Percentiles rank a stretch among this genome's conserved stretches.
Conservation (phyloP, 352 stramenopile genomes). For the Globisporangium spinosum region DNA sequence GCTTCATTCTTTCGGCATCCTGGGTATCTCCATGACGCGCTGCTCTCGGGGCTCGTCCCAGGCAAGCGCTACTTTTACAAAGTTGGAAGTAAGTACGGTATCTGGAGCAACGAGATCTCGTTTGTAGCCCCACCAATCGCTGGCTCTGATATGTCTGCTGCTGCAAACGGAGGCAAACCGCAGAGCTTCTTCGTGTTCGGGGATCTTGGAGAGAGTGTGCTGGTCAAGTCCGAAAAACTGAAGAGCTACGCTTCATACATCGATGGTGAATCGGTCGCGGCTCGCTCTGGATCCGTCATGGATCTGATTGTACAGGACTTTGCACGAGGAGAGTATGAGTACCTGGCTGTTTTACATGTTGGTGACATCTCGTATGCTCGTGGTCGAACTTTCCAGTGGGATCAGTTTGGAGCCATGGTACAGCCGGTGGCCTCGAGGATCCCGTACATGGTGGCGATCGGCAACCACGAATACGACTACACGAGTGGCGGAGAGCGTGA, state of each 20-base stretch:
- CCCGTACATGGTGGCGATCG: neutral
- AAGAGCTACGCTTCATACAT: neutral
- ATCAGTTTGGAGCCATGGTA: neutral
- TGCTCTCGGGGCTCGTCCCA: neutral
- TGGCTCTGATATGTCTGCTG: neutral
- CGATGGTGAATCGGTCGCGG: neutral
- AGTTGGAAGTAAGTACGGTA: neutral
- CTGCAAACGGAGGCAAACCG: neutral
- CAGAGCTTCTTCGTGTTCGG: constrained; percentile 1
- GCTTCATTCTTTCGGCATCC: neutral
- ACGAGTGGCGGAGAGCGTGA: neutral
- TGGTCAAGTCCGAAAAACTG: neutral
- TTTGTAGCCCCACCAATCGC: neutral
- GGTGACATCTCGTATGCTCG: neutral
- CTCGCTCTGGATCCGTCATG: neutral
- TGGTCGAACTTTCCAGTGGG: neutral
- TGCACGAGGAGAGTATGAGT: neutral
- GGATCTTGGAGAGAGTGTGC: neutral
- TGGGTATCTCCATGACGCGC: neutral
- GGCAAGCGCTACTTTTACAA: neutral
- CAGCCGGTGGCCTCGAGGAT: neutral
- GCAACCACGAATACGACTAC: neutral
- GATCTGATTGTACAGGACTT: neutral
- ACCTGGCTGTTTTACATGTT: neutral
- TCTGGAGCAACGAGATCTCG: neutral